Evolutionary conservation across 805 yeast species (phyloP).

Genomic region (Yarrowia bubula): DNA sequence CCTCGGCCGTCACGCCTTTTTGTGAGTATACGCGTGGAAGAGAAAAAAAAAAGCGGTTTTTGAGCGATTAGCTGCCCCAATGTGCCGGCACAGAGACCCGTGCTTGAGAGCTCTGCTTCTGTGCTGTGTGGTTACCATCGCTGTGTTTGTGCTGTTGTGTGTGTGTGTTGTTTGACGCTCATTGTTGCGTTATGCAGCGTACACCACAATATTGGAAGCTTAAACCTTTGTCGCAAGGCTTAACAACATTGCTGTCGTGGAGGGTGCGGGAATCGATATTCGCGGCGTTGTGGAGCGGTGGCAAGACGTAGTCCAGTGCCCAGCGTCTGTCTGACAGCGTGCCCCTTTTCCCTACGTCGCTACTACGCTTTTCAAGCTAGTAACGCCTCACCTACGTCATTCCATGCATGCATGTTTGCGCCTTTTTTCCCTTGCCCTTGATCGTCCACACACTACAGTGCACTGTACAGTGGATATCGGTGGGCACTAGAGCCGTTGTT

Average conservation of each 20-base stretch:
- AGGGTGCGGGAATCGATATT: neutral
- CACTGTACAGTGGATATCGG: neutral
- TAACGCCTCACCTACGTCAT: slow-evolving; percentile 17
- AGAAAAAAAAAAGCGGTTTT: neutral
- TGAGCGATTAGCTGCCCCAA: no score
- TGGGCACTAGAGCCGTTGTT: neutral
- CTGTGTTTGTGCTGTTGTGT: neutral
- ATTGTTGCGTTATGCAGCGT: slow-evolving; percentile 22
- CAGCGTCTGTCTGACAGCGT: no score
- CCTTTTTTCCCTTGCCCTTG: slow-evolving; percentile 18
- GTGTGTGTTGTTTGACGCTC: neutral
- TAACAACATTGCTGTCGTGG: neutral
- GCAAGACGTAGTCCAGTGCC: no score
- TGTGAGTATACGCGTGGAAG: neutral
- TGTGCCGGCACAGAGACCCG: no score
- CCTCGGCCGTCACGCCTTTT: neutral
- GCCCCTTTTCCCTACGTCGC: no score
- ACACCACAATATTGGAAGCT: slow-evolving; percentile 16
- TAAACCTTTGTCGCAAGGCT: neutral
- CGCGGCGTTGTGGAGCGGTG: neutral
- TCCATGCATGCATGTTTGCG: slow-evolving; percentile 23
- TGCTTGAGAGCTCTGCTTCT: no score
- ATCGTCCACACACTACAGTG: slow-evolving; percentile 13
- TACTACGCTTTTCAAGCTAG: neutral
- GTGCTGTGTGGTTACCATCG: neutral